A percentile compares a stretch with the other conserved stretches of the same genome.
Conservation (phyloP, 2,329 filamentous ascomycete species). For the Diplocarpon rosae region DNA sequence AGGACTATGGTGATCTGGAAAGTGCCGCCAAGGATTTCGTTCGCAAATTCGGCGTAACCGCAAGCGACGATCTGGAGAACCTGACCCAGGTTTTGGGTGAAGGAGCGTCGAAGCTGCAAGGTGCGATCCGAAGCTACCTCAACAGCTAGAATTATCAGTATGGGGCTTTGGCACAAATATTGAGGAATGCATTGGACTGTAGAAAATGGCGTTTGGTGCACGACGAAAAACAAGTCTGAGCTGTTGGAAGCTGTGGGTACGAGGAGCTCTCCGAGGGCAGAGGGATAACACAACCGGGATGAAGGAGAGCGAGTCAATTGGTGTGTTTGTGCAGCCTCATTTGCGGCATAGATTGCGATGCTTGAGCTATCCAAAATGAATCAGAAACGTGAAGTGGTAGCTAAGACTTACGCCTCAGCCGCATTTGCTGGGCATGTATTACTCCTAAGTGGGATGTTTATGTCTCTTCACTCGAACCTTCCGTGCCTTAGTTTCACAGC, state of each 20-base stretch:
- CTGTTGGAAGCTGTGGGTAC: neutral
- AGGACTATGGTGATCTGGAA: slow-evolving; percentile 87
- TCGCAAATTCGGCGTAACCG: slow-evolving; percentile 87
- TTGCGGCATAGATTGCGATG: slow-evolving; percentile 19
- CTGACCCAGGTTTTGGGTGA: slow-evolving; percentile 73
- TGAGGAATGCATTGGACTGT: neutral
- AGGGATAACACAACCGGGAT: neutral
- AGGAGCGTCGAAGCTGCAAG: slow-evolving; percentile 74
- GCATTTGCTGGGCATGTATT: too few relatives aligned
- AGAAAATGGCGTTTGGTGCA: slow-evolving; percentile 10
- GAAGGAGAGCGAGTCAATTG: neutral
- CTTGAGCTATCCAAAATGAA: slow-evolving; percentile 1
- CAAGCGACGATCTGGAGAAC: slow-evolving; percentile 92
- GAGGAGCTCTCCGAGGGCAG: neutral
- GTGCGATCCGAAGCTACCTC: slow-evolving; percentile 54
- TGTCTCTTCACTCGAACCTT: too few relatives aligned
- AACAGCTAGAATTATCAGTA: slow-evolving; percentile 35
- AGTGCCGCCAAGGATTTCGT: slow-evolving; percentile 93
- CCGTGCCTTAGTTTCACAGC: too few relatives aligned
- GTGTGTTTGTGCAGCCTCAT: slow-evolving; percentile 1
- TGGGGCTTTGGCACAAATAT: neutral
- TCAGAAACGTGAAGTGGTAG: neutral
- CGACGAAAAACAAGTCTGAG: neutral
- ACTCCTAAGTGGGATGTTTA: too few relatives aligned
- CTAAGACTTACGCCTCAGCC: too few relatives aligned